Base-by-base conservation (phyloP, 2,329 filamentous ascomycete species). In the Penicillium sp. region DNA sequence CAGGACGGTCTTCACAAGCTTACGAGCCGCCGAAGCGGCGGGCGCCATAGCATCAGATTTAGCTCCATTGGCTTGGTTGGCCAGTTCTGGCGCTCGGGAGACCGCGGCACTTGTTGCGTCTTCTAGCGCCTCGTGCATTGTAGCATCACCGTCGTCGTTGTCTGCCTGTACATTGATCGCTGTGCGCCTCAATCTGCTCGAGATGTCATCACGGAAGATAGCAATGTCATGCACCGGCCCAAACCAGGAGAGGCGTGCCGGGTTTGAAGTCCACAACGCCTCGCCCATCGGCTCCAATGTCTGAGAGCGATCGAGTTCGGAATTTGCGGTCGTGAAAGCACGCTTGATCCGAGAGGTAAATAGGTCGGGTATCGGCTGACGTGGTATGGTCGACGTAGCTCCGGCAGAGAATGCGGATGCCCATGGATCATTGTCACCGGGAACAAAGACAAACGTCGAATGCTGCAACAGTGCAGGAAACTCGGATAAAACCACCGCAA, bases 361-460 rank as follows among this genome's bases (percentile, higher is more conserved):
- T 65, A 97, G 79, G 7, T 93, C 90, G 1, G 95, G 95, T 2
- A 99, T 84, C 0, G 83, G 77, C 62, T 64, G 79, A 66, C 65
- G 79, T 46, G 70, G 80, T 58, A 78, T 77, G 66, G 69, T 78
- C 68, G 75, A 81, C 6, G 77, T 72, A 48, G 77, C 77, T 24
- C 79, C 79, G 39, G 74, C 71, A 31, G 78, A 78, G 71, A 96
- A 96, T 2, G 92, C 84, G 0, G 91, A 96, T 5, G 89, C 86
- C 95, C 95, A 99, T n/a, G 91, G 93, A 72, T 99, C 95, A 71
- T 97, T 96, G 76, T 98, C 93, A 29, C 95, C 95, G 0, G 95
- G 95, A 0, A 98, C 90, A 70, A 99, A 96, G 31, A 96, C 81
- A 72, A 98, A 96, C 0, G 90, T 93, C 5, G 90, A 88, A 26